A percentile compares a stretch with the other conserved stretches of the same genome.
phyloP scores from a whole-genome alignment of 768 basidiomycete genomes.

The Psilocybe cubensis region DNA sequence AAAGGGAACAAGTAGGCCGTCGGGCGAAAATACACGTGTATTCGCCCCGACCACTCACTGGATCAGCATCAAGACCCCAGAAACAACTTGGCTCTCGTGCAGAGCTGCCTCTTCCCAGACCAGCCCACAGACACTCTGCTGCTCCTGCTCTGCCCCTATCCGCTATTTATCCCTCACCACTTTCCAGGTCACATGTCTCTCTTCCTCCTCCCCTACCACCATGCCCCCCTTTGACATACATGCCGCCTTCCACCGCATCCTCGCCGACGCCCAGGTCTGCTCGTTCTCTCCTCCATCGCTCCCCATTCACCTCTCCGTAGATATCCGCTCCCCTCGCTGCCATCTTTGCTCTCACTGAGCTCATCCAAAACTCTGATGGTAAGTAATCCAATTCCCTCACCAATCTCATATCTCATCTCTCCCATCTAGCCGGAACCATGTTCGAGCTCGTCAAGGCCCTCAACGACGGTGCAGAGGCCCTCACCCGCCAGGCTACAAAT shows the following conservation, averaged over 20 bases:
- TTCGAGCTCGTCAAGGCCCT: conserved; percentile 89
- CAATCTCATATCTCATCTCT: conserved; percentile 12
- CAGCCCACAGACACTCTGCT: too few relatives aligned
- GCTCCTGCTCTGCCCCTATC: background rate
- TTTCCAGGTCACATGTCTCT: conserved; percentile 20
- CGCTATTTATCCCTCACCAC: background rate
- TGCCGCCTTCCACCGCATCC: conserved; percentile 59
- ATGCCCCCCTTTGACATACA: conserved; percentile 39
- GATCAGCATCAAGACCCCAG: conserved; percentile 16
- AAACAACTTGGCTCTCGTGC: conserved; percentile 11
- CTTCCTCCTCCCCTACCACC: conserved; percentile 11
- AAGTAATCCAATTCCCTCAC: conserved; percentile 23
- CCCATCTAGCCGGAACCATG: conserved; percentile 78
- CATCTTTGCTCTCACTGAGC: conserved; percentile 81
- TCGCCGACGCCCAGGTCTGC: conserved; percentile 69
- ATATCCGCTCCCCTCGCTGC: conserved; percentile 87
- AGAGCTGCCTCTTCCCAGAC: conserved; percentile 9
- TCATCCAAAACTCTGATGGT: conserved; percentile 83
- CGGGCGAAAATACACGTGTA: conserved; percentile 82
- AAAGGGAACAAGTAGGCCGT: conserved; percentile 49
- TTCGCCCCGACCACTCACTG: conserved; percentile 49
- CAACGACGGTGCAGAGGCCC: conserved; percentile 68
- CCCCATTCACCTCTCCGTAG: conserved; percentile 35
- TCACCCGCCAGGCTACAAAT: conserved; percentile 69
- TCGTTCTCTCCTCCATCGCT: background rate